These are phyloP conservation scores for Wickerhamiella slavikovae DNA, from an alignment of 805 yeast genomes.

Conservation along the genomic window DNA sequence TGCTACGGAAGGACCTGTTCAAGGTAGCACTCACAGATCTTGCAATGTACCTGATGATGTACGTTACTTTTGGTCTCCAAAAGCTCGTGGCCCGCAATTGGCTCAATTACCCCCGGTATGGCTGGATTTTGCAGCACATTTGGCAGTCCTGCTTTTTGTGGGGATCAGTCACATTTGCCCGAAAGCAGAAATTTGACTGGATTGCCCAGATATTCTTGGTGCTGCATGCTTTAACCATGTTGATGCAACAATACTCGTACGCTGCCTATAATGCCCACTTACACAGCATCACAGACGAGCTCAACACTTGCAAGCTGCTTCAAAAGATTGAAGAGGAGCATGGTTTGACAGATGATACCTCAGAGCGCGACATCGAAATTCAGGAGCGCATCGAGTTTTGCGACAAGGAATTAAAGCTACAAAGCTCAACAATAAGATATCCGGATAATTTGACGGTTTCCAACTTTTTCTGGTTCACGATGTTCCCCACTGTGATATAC, in stretches of 20 bases:
- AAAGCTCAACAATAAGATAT: slow-evolving; percentile 29
- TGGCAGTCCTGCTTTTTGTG: slow-evolving; percentile 34
- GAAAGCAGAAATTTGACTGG: slow-evolving; percentile 53
- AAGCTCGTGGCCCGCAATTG: slow-evolving; percentile 23
- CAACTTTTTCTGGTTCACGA: slow-evolving; percentile 58
- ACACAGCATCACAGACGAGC: slow-evolving; percentile 15
- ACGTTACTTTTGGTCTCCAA: slow-evolving; percentile 42
- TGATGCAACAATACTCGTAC: slow-evolving; percentile 93
- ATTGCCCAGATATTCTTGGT: slow-evolving; percentile 70
- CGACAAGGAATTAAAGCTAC: slow-evolving; percentile 44
- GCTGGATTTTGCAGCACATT: slow-evolving; percentile 39
- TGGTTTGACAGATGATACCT: neutral
- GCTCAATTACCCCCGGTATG: slow-evolving; percentile 41
- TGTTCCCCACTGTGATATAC: slow-evolving; percentile 61
- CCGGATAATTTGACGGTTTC: slow-evolving; percentile 48
- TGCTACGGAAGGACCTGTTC: slow-evolving; percentile 39
- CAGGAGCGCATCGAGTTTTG: slow-evolving; percentile 43
- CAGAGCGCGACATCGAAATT: slow-evolving; percentile 10
- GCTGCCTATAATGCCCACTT: slow-evolving; percentile 82
- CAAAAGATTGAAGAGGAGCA: slow-evolving; percentile 3
- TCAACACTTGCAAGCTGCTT: slow-evolving; percentile 1
- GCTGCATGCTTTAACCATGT: slow-evolving; percentile 62
- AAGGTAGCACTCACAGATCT: slow-evolving; percentile 58
- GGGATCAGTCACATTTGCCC: slow-evolving; percentile 37
- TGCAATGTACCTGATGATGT: slow-evolving; percentile 49